Evolutionary conservation across 148 eudicot species (phyloP), one percentile per base, ranked within the genome.

Genomic region (Selenicereus undatus): DNA sequence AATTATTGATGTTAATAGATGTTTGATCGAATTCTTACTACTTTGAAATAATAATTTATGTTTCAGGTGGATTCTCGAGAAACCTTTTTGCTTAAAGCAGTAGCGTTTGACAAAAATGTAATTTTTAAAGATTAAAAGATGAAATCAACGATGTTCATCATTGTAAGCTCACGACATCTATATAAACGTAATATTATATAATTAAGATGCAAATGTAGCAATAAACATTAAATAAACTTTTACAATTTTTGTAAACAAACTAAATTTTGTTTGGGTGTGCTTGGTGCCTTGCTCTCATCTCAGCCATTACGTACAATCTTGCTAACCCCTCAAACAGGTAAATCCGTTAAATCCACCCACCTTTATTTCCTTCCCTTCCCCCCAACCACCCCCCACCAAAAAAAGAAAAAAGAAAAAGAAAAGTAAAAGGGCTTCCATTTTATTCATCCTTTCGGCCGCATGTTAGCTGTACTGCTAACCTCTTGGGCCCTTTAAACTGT

Each of bases 381-480:
- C 35, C 71, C 18, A 24, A 3, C 35, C 35, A 12, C 71, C 71
- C 21, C 32, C 17, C 18, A 12, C 71, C 16, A 66, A 66, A 66
- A 64, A 64, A 18, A 43, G 64, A 17, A 54, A 16, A 27, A 56
- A 24, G 36, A 77, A 77, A 70, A 39, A 3, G 10, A 45, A 39
- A 22, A 48, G 1, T 22, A 78, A 78, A 73, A 74, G 27, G 24
- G 32, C 26, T 6, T 30, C 77, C 29, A 26, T 35, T 75, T 18
- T 51, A 50, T 8, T 9, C 1, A 9, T 48, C 21, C 8, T 17
- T 73, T 43, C 0, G 5, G 26, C 74, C 89, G 76, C 98, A 94
- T 78, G 73, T 83, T 35, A 79, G 89, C 89, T 95, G 97, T 48
- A 93, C 85, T 5, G 95, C 93, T 77, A 95, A 84, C 20, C 77